Base-by-base conservation (phyloP, 164 flowering plant genomes). In the Malania oleifera region DNA sequence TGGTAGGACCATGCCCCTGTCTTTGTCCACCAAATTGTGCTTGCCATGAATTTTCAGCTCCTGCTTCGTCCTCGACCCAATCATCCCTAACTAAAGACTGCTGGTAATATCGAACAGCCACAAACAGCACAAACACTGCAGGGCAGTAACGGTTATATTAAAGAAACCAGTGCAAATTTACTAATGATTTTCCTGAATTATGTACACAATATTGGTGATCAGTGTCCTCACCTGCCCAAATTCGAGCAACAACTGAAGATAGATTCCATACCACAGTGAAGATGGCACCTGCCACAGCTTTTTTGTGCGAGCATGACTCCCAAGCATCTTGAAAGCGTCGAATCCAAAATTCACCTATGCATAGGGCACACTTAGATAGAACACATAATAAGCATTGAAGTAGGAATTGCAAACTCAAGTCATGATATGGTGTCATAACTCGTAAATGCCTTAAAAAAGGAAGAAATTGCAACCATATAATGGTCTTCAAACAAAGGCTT, bases 291-390 rank as follows among this genome's bases (percentile, higher is more conserved):
- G 77, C 88, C 11, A 84, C 86, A 0, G 84, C 95, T 47, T 89
- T 91, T 68, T 91, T 91, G 70, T 89, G 95, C n/a, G 90, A 39
- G 75, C 95, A 91, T 1, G 95, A 71, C 19, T 85, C 80, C 98
- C 96, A 91, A 6, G 91, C 95, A 57, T 89, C 96, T 14, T 62
- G 63, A 65, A 86, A 85, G 0, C 95, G 77, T 25, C 84, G 71
- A 14, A 83, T 35, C 96, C 96, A 88, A 69, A 86, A 89, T 28
- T 66, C 76, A 22, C 83, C 98, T 91, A 46, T 63, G 67, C 12
- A 9, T 23, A 37, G 17, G 20, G 22, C 35, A 31, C 9, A 31
- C 4, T 31, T 31, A n/a, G n/a, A n/a, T n/a, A n/a, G n/a, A n/a
- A n/a, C n/a, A n/a, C n/a, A n/a, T n/a, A n/a, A n/a, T n/a, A n/a